phyloP scores from a whole-genome alignment of 2,329 filamentous ascomycete species.

The Neofusicoccum umdonicola region DNA sequence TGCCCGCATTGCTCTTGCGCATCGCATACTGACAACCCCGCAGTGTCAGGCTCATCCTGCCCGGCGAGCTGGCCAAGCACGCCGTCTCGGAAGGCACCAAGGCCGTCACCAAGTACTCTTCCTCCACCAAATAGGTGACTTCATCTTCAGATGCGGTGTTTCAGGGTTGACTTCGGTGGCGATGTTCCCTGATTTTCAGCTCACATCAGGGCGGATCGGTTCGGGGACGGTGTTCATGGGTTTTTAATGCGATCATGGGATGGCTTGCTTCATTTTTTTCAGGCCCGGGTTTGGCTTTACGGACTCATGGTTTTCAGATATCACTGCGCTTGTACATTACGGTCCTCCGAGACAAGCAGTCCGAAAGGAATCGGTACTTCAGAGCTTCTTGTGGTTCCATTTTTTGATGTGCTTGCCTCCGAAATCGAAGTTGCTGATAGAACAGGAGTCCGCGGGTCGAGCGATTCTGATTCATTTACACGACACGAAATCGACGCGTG shows the following conservation, averaged over 20 bases:
- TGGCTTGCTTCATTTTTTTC: slow-evolving; percentile 38
- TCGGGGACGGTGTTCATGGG: slow-evolving; percentile 36
- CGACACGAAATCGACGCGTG: not conserved
- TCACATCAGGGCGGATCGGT: slow-evolving; percentile 17
- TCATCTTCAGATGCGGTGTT: slow-evolving; percentile 16
- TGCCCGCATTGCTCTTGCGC: not conserved
- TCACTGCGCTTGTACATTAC: slow-evolving; percentile 38
- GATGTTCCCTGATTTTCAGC: slow-evolving; percentile 18
- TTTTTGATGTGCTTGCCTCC: not conserved
- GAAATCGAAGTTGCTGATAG: not conserved
- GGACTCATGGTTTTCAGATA: slow-evolving; percentile 20
- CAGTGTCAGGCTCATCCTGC: slow-evolving; percentile 90
- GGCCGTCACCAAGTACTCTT: slow-evolving; percentile 99
- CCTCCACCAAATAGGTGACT: slow-evolving; percentile 86
- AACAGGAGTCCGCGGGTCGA: not conserved
- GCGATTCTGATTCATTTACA: not conserved
- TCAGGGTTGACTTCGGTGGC: slow-evolving; percentile 17
- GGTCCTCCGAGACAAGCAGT: slow-evolving; percentile 32
- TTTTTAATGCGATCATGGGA: slow-evolving; percentile 54
- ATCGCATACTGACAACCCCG: slow-evolving; percentile 27
- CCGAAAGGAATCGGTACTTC: slow-evolving; percentile 32
- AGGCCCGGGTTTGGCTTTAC: slow-evolving; percentile 28
- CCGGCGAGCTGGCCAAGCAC: slow-evolving; percentile 98
- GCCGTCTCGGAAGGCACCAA: slow-evolving; percentile 99
- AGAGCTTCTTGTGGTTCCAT: not conserved